phyloP scores from a whole-genome alignment of 495 filamentous ascomycete genomes.

The Evernia prunastri region DNA sequence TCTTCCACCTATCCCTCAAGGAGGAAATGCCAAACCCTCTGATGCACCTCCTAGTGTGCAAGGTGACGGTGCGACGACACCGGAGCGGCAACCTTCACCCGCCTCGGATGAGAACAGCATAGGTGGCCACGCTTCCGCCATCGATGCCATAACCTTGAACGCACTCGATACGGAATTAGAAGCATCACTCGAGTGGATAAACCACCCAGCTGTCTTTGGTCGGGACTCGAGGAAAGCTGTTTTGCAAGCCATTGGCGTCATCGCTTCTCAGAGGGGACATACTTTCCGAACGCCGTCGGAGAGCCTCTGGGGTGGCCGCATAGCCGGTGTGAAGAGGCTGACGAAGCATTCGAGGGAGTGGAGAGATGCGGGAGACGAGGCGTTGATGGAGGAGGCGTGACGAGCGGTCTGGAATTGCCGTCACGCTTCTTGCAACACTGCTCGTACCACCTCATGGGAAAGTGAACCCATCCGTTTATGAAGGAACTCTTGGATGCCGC shows the following conservation, averaged over 20 bases:
- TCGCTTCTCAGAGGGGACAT: conserved; percentile 87
- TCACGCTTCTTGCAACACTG: not conserved
- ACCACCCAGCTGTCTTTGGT: conserved; percentile 89
- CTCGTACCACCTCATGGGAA: not conserved
- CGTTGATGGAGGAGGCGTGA: conserved; percentile 72
- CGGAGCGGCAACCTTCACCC: conserved; percentile 45
- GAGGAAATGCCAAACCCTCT: conserved; percentile 30
- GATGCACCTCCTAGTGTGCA: conserved; percentile 33
- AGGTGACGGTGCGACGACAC: conserved; percentile 35
- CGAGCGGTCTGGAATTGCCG: not conserved
- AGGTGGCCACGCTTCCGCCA: conserved; percentile 41
- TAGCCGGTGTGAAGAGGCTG: conserved; percentile 68
- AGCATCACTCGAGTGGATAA: conserved; percentile 96
- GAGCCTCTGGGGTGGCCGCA: conserved; percentile 73
- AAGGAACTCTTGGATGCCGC: not conserved
- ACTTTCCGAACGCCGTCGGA: conserved; percentile 87
- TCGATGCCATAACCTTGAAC: conserved; percentile 61
- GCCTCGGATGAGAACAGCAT: conserved; percentile 39
- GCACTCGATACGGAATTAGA: conserved; percentile 91
- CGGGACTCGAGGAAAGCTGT: conserved; percentile 96
- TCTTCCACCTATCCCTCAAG: conserved; percentile 78
- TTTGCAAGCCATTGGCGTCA: conserved; percentile 91
- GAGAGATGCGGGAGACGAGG: conserved; percentile 77
- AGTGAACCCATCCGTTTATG: not conserved
- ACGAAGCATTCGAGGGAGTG: conserved; percentile 77